Evolutionary conservation across 2,329 filamentous ascomycete species (phyloP), one percentile per base, ranked within the genome.

Genomic region (Fusarium armeniacum): DNA sequence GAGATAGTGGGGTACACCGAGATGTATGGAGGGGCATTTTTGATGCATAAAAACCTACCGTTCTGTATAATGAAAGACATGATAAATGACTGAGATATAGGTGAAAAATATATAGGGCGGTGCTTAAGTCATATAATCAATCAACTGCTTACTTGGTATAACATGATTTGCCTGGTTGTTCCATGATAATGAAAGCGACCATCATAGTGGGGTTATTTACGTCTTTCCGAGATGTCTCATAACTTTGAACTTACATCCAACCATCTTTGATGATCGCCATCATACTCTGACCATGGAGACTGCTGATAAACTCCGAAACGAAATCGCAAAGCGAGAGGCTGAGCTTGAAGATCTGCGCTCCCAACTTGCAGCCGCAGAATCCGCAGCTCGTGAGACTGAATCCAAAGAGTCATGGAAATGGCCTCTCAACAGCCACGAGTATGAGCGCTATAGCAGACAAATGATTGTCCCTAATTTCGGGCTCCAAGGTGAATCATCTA

Each of bases 381-480:
- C 76, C 2, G 63, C 74, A 26, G 50, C 72, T 13, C 53, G 64
- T 8, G 28, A 70, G 16, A 51, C 58, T 2, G 47, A 69, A n/a
- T 51, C 57, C 0, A 45, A 61, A 20, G 62, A 65, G 12, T 28
- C 47, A 1, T 83, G 81, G 81, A 87, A 82, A 69, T 95, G 93
- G 91, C 93, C 92, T 0, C 83, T 97, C 4, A 79, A 81, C 6
- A 81, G 84, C 18, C 87, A 91, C 7, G 94, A 98, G 73, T 97
- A 97, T 78, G 88, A 89, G 69, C 87, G 94, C 65, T 98, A 98
- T 81, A 94, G 93, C 10, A 86, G 95, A 40, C 95, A 98, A 81
- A 90, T 98, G 83, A 94, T 98, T 69, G 88, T 98, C 64, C 91
- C 93, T 0, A 88, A 91, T 60, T 84, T 98, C 65, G 94, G 94